Conservation (phyloP, 2,329 filamentous ascomycete genomes). For the Cercospora brassicicola region DNA sequence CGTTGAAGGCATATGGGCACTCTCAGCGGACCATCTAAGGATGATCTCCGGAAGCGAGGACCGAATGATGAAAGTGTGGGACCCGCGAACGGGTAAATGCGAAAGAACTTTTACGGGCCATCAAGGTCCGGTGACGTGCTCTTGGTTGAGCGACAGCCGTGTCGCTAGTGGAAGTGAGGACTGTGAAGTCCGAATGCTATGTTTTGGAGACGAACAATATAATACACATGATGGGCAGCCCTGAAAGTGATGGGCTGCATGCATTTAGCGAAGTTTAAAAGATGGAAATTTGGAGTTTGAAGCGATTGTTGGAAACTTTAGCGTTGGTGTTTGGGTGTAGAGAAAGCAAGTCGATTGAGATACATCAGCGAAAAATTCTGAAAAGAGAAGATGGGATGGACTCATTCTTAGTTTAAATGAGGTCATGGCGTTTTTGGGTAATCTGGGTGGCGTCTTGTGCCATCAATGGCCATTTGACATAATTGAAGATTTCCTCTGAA, state of each 20-base stretch:
- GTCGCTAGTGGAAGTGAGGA: constrained; percentile 94
- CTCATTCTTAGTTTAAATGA: neutral
- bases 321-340: constrained; percentile 19
- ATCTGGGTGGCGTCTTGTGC: neutral
- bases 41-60: constrained; percentile 90
- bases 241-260: neutral
- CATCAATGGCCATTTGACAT: neutral
- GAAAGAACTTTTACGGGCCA: constrained; percentile 92
- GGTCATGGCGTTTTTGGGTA: neutral
- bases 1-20: constrained; percentile 91
- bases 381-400: neutral
- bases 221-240: neutral
- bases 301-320: constrained; percentile 1
- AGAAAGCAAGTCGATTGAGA: neutral
- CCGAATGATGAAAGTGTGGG: constrained; percentile 94
- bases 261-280: neutral
- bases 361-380: neutral
- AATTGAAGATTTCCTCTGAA: neutral
- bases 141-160: constrained; percentile 83
- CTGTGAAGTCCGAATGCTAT: constrained; percentile 73
- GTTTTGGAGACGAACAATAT: constrained; percentile 33
- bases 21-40: constrained; percentile 83
- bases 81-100: constrained; percentile 84
- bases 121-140: constrained; percentile 85
- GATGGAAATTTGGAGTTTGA: neutral